phyloP scores from a whole-genome alignment of 169 alveolate species.

The Fabrea salina region DNA sequence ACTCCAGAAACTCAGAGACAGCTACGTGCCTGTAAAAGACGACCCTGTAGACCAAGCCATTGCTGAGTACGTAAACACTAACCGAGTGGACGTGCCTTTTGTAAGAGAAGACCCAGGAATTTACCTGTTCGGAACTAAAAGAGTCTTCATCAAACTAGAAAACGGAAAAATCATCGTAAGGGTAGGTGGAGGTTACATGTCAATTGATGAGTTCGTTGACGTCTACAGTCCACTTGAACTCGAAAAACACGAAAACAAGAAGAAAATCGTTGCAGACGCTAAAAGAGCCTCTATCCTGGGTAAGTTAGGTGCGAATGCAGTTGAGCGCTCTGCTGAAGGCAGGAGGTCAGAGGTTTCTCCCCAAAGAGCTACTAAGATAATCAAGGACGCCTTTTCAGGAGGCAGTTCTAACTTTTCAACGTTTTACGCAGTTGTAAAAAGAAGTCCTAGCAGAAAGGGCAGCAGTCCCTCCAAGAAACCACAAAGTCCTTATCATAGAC shows the following conservation, averaged over 20 bases:
- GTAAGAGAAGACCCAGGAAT: constrained; percentile 55
- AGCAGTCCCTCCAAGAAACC: neutral
- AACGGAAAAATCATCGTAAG: constrained; percentile 46
- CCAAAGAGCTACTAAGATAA: constrained; percentile 7
- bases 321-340: constrained; percentile 28
- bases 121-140: constrained; percentile 46
- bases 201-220: constrained; percentile 55
- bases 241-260: constrained; percentile 24
- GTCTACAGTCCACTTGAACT: constrained; percentile 51
- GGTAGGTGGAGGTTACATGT: constrained; percentile 60
- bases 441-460: too few relatives aligned
- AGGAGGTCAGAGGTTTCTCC: constrained; percentile 11
- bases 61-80: constrained; percentile 49
- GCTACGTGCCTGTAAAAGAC: constrained; percentile 47
- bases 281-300: constrained; percentile 8
- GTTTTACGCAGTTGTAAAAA: neutral
- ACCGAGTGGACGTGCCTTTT: constrained; percentile 30
- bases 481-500: neutral
- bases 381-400: constrained; percentile 18
- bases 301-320: neutral
- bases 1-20: neutral
- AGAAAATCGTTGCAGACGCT: neutral
- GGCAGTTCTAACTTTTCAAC: constrained; percentile 25
- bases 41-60: constrained; percentile 51
- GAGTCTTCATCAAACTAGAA: constrained; percentile 51